Evolutionary conservation across 2,329 filamentous ascomycete species (phyloP).

Genomic region (Beauveria bassiana): DNA sequence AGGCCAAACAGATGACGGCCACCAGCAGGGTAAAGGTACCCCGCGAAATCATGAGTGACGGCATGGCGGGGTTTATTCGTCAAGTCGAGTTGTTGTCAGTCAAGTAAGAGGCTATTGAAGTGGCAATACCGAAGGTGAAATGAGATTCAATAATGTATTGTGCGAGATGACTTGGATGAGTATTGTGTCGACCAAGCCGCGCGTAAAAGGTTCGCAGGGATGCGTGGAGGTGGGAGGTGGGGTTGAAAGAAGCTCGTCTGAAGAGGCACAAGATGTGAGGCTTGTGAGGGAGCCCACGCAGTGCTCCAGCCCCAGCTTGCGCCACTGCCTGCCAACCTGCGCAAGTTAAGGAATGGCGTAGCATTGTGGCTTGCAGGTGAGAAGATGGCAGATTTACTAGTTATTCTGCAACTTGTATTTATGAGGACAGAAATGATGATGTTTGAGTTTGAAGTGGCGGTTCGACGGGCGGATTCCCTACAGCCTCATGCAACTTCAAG

Average conservation of each 20-base stretch:
- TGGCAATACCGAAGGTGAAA: background rate
- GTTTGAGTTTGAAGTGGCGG: too few species aligned
- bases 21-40: conserved; percentile 44
- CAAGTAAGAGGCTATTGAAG: background rate
- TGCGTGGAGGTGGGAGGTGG: background rate
- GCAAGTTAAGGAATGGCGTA: background rate
- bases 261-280: background rate
- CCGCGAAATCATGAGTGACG: conserved; percentile 38
- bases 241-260: background rate
- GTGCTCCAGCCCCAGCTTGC: background rate
- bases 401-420: too few species aligned
- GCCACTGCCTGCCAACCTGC: background rate
- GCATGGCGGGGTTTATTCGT: conserved; percentile 30
- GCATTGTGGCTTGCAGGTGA: background rate
- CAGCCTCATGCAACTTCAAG: too few species aligned
- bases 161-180: background rate
- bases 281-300: conserved; percentile 3
- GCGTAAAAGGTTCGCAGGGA: background rate
- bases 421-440: too few species aligned
- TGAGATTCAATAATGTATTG: background rate
- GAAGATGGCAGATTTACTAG: too few species aligned
- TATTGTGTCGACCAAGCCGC: background rate
- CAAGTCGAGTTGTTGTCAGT: background rate
- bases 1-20: conserved; percentile 42
- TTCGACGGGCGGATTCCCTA: too few species aligned